A percentile compares a stretch with the other conserved stretches of the same genome.
Evolutionary conservation across 78 protist species (phyloP).

Genomic region (Pelomyxa schiedti): DNA sequence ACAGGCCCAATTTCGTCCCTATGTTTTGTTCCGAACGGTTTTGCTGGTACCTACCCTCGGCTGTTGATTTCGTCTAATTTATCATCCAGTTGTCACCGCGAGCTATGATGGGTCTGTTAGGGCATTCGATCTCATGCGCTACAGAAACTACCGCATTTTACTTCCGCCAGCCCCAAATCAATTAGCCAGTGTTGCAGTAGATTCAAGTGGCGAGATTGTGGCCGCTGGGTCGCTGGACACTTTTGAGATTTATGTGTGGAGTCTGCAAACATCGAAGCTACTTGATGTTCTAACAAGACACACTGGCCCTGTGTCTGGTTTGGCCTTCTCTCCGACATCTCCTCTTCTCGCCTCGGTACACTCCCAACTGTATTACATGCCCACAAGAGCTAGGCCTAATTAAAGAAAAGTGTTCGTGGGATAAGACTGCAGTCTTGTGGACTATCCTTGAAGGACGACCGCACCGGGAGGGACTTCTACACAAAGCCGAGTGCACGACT

Average conservation of each 20-base stretch:
- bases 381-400: slow-evolving; percentile 2
- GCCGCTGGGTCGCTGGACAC: slow-evolving; percentile 67
- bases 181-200: slow-evolving; percentile 68
- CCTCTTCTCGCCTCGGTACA: neutral
- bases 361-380: neutral
- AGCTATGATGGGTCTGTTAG: slow-evolving; percentile 84
- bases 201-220: slow-evolving; percentile 80
- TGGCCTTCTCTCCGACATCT: slow-evolving; percentile 46
- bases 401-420: slow-evolving; percentile 78
- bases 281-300: slow-evolving; percentile 82
- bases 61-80: too few relatives aligned
- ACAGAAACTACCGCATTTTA: slow-evolving; percentile 77
- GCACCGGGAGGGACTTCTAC: slow-evolving; percentile 21
- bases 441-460: slow-evolving; percentile 51
- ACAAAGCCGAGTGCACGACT: slow-evolving; percentile 34
- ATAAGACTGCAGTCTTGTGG: slow-evolving; percentile 70
- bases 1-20: slow-evolving; percentile 60
- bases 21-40: slow-evolving; percentile 35
- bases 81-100: slow-evolving; percentile 51
- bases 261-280: slow-evolving; percentile 73
- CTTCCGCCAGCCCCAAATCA: slow-evolving; percentile 33
- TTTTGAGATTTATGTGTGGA: slow-evolving; percentile 71
- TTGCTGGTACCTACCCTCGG: too few relatives aligned
- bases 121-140: slow-evolving; percentile 80
- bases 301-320: slow-evolving; percentile 35